Percentiles rank a stretch among this genome's conserved stretches.
phyloP scores from a whole-genome alignment of 768 basidiomycete species.

The Lanmaoa rubissima region DNA sequence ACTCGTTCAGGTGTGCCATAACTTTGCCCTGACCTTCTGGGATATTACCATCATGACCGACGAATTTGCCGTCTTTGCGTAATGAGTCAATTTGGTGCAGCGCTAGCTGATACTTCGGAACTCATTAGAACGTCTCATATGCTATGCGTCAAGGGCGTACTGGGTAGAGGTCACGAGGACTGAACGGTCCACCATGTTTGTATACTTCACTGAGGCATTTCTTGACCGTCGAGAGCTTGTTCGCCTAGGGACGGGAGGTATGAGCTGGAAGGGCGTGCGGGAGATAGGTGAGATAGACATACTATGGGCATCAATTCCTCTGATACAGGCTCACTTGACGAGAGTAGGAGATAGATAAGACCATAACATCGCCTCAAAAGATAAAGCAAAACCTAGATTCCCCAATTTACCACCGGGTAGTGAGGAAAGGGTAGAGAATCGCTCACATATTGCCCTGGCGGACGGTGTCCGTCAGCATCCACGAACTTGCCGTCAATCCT shows the following conservation, averaged over 20 bases:
- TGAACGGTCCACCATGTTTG: slow-evolving; percentile 93
- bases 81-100: slow-evolving; percentile 93
- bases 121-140: slow-evolving; percentile 3
- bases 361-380: slow-evolving; percentile 94
- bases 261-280: background rate
- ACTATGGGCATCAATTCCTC: slow-evolving; percentile 98
- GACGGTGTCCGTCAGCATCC: slow-evolving; percentile 87
- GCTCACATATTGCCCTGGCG: slow-evolving; percentile 92
- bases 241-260: slow-evolving; percentile 57
- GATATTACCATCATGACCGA: slow-evolving; percentile 82
- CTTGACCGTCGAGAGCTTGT: slow-evolving; percentile 95
- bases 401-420: background rate
- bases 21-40: slow-evolving; percentile 97
- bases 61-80: slow-evolving; percentile 91
- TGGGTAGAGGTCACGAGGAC: slow-evolving; percentile 88
- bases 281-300: slow-evolving; percentile 24
- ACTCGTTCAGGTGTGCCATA: slow-evolving; percentile 94
- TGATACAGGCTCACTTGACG: slow-evolving; percentile 94
- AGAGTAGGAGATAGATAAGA: slow-evolving; percentile 88
- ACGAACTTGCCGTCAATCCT: slow-evolving; percentile 96
- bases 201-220: slow-evolving; percentile 95
- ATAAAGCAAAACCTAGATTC: slow-evolving; percentile 80
- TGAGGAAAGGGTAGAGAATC: background rate
- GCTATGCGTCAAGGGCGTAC: slow-evolving; percentile 44
- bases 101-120: slow-evolving; percentile 81